Evolutionary conservation across 106 monocot genomes (phyloP).

Genomic region (Allium cepa): DNA sequence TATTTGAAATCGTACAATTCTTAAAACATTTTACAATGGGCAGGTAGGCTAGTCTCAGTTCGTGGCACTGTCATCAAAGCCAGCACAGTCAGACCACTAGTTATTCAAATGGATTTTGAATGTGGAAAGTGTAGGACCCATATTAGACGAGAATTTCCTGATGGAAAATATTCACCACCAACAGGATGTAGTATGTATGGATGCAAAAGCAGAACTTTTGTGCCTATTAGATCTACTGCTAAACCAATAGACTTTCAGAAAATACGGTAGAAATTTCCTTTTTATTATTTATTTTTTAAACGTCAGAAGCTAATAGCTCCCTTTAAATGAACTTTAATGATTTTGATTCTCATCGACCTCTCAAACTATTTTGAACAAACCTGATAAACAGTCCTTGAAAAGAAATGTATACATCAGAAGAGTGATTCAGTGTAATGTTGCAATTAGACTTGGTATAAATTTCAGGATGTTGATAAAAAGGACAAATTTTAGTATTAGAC

Average conservation of each 20-base stretch:
- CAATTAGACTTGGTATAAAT: too few relatives aligned
- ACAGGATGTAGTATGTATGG: slow-evolving; percentile 51
- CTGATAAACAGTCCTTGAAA: too few relatives aligned
- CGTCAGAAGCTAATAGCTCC: too few relatives aligned
- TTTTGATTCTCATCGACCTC: too few relatives aligned
- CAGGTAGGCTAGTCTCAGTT: slow-evolving; percentile 89
- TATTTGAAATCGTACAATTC: too few relatives aligned
- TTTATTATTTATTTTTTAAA: too few relatives aligned
- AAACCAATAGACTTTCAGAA: slow-evolving; percentile 93
- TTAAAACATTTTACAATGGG: not conserved
- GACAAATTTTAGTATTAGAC: too few relatives aligned
- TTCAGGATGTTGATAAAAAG: too few relatives aligned
- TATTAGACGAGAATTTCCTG: slow-evolving; percentile 49
- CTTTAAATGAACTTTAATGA: too few relatives aligned
- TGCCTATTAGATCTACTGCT: slow-evolving; percentile 76
- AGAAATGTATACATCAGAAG: too few relatives aligned
- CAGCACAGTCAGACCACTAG: slow-evolving; percentile 80
- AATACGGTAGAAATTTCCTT: slow-evolving; percentile 45
- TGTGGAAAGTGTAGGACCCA: slow-evolving; percentile 64
- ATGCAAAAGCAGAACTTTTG: slow-evolving; percentile 82
- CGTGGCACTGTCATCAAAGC: slow-evolving; percentile 86
- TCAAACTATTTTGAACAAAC: too few relatives aligned
- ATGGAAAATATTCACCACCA: slow-evolving; percentile 95
- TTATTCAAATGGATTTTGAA: slow-evolving; percentile 60
- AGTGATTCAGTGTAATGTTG: too few relatives aligned